A percentile compares a stretch with the other conserved stretches of the same genome.
Conservation (phyloP, 176 grass and related monocot genomes). For the Phragmites australis region DNA sequence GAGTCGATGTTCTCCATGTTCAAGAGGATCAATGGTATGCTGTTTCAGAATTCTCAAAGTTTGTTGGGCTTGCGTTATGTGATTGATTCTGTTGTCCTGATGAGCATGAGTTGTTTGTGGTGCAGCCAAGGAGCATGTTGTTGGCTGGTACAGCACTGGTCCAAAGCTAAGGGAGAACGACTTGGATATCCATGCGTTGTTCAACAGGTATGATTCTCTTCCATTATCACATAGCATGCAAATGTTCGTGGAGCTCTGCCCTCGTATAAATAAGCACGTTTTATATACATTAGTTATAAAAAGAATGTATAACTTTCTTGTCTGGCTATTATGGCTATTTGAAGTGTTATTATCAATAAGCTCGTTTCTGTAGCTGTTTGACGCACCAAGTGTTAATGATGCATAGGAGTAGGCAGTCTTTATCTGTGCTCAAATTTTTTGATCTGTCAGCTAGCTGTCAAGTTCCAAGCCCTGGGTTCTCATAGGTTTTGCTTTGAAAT, state of each 20-base stretch:
- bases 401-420: neutral
- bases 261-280: neutral
- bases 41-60: conserved; percentile 3
- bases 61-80: neutral
- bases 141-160: conserved; percentile 98
- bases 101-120: conserved; percentile 1
- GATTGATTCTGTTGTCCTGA: neutral
- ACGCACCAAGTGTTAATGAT: neutral
- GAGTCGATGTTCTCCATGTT: conserved; percentile 98
- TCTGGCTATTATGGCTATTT: neutral
- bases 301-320: neutral
- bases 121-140: conserved; percentile 96
- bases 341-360: neutral
- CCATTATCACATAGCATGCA: neutral
- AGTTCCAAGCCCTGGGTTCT: neutral
- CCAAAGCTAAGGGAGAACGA: conserved; percentile 98
- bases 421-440: neutral
- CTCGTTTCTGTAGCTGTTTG: neutral
- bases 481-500: neutral
- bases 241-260: neutral
- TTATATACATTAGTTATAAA: neutral
- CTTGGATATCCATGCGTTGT: conserved; percentile 86
- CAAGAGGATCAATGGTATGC: conserved; percentile 93
- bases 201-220: conserved; percentile 67
- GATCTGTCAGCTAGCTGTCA: neutral